phyloP scores from a whole-genome alignment of 2,329 filamentous ascomycete genomes.

The Paecilomyces dactylethromorphus region DNA sequence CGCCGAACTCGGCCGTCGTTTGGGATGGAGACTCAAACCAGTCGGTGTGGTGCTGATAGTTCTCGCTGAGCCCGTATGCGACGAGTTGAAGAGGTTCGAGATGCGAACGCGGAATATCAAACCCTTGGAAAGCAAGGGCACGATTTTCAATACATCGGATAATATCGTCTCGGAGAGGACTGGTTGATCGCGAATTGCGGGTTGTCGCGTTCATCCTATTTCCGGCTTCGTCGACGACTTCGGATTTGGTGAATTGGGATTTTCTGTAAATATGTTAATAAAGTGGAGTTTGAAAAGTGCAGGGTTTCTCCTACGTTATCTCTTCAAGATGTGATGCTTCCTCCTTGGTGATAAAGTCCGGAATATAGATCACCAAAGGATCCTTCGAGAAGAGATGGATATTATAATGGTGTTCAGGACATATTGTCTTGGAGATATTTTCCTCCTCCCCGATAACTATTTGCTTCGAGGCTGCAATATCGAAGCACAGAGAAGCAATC shows the following conservation, averaged over 20 bases:
- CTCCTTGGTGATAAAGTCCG: conserved; percentile 42
- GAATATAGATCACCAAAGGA: conserved; percentile 50
- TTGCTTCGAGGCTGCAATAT: background rate
- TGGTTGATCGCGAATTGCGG: conserved; percentile 44
- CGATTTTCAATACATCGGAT: conserved; percentile 45
- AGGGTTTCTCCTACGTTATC: conserved; percentile 38
- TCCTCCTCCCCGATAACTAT: background rate
- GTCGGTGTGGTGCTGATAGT: conserved; percentile 47
- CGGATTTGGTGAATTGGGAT: conserved; percentile 41
- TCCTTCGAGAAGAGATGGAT: conserved; percentile 29
- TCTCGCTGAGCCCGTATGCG: conserved; percentile 39
- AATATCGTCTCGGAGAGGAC: conserved; percentile 36
- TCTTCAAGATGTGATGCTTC: conserved; percentile 46
- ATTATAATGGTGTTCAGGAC: background rate
- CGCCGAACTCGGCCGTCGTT: conserved; percentile 32
- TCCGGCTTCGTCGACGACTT: conserved; percentile 22
- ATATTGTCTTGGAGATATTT: background rate
- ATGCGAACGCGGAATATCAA: conserved; percentile 29
- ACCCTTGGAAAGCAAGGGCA: conserved; percentile 42
- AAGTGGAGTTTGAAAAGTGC: background rate
- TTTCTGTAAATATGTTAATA: conserved; percentile 23
- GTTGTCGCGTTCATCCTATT: conserved; percentile 22
- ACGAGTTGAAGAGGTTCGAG: conserved; percentile 46
- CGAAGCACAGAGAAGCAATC: background rate
- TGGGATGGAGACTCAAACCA: conserved; percentile 42